A percentile compares a stretch with the other conserved stretches of the same genome.
Evolutionary conservation across 331 rosid genomes (phyloP).

Genomic region (Dryas integrifolia): DNA sequence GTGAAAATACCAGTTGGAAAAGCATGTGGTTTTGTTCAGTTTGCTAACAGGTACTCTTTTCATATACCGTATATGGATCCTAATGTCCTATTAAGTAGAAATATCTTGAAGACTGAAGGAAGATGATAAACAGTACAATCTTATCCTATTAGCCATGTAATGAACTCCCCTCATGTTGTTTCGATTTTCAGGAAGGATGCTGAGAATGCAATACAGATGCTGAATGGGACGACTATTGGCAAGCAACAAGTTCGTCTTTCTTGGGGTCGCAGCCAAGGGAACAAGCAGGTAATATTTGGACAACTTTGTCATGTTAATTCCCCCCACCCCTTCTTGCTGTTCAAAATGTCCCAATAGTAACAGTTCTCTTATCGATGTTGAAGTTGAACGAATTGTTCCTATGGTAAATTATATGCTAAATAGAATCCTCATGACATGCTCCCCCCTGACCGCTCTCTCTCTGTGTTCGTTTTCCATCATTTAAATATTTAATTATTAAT

Average conservation of each 20-base stretch:
- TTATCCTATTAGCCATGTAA: background rate
- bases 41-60: constrained; percentile 69
- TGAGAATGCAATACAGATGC: constrained; percentile 76
- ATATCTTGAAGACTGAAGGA: background rate
- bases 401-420: background rate
- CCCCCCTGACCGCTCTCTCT: background rate
- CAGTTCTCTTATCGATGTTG: background rate
- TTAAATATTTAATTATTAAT: background rate
- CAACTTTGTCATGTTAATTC: background rate
- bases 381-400: background rate
- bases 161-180: background rate
- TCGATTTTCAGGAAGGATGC: constrained; percentile 73
- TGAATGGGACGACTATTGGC: constrained; percentile 88
- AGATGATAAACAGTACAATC: background rate
- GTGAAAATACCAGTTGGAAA: constrained; percentile 94
- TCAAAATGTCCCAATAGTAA: background rate
- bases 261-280: constrained; percentile 98
- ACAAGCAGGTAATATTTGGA: constrained; percentile 64
- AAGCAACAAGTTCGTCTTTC: constrained; percentile 97
- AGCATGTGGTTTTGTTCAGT: constrained; percentile 98
- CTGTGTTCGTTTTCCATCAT: background rate
- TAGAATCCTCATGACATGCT: background rate
- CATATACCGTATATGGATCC: background rate
- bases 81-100: background rate
- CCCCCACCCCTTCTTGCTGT: background rate